phyloP scores from a whole-genome alignment of 2,329 filamentous ascomycete genomes.

The Trichophyton schoenleinii region DNA sequence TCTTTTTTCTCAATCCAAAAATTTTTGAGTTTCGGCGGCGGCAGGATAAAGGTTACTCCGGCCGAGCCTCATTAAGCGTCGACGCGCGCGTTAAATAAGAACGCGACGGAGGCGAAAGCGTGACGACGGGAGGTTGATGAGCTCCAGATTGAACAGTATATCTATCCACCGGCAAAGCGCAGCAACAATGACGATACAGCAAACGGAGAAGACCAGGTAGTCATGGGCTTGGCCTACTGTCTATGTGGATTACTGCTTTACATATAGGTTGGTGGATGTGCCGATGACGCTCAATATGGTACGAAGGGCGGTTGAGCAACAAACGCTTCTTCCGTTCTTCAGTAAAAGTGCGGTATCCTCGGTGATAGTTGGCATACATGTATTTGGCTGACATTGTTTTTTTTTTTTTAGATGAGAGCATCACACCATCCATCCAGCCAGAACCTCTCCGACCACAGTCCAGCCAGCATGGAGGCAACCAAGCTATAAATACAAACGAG shows the following conservation, averaged over 20 bases:
- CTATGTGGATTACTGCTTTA: neutral
- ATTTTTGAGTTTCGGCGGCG: neutral
- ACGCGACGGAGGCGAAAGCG: neutral
- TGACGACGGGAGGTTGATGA: too few species aligned
- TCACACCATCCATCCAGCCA: neutral
- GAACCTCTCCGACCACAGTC: neutral
- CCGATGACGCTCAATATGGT: constrained; percentile 4
- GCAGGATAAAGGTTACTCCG: neutral
- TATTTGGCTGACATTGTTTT: neutral
- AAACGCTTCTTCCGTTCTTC: constrained; percentile 32
- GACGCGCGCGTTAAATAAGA: neutral
- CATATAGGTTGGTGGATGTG: neutral
- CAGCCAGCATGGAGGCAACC: neutral
- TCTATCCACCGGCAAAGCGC: too few species aligned
- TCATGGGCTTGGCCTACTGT: neutral
- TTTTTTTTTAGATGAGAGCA: neutral
- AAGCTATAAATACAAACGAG: neutral
- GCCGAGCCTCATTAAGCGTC: neutral
- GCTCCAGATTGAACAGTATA: too few species aligned
- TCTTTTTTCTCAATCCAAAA: constrained; percentile 1
- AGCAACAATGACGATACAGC: neutral
- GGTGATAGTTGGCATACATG: neutral
- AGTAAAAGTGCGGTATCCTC: constrained; percentile 22
- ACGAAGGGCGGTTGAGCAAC: constrained; percentile 26
- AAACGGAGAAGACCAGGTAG: neutral